Base-by-base conservation (phyloP, 2,329 filamentous ascomycete genomes). In the Fusarium duplospermum region DNA sequence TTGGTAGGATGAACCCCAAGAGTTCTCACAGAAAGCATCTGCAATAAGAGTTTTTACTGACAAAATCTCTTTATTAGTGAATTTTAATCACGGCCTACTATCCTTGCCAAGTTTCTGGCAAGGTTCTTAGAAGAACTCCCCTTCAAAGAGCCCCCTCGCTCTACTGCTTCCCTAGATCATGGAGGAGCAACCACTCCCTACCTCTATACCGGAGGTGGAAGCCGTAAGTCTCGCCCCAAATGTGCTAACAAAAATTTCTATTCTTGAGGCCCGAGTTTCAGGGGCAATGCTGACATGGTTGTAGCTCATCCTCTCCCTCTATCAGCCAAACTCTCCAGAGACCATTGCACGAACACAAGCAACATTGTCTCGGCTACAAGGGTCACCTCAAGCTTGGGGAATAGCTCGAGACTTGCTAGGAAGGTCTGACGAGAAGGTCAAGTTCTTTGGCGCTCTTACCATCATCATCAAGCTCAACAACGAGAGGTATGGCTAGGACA, bases 391-490 rank as follows among this genome's bases (percentile, higher is more conserved):
- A 78, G 96, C 95, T 64, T 99, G 96, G 96, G 88, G 93, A 65
- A 88, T 98, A 54, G 95, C 94, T 22, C 92, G 96, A 79, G 90
- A 90, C 61, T 87, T 98, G 16, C 86, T 98, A 13, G 86, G 86
- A 60, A 91, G 90, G 70, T 85, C 89, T 24, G 91, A 94, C 75
- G 89, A 93, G 70, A 92, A 95, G 77, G 90, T 96, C 75, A 93
- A 93, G 73, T 98, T 98, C 83, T 98, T 97, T 80, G 96, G 94
- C 16, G 96, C 95, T 33, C 87, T 98, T 68, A 98, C 96, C 0
- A 93, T 98, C 75, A 97, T 94, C 60, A 91, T 98, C 77, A 99
- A 98, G 84, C 90, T 98, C 67, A 98, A 98, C 81, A 93, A 92
- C n/a, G 94, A 96, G 80, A 94, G 92, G 93, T 93, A 84, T 72